A percentile compares a stretch with the other conserved stretches of the same genome.
Evolutionary conservation across 305 asterid species (phyloP).

Genomic region (Ajuga reptans): DNA sequence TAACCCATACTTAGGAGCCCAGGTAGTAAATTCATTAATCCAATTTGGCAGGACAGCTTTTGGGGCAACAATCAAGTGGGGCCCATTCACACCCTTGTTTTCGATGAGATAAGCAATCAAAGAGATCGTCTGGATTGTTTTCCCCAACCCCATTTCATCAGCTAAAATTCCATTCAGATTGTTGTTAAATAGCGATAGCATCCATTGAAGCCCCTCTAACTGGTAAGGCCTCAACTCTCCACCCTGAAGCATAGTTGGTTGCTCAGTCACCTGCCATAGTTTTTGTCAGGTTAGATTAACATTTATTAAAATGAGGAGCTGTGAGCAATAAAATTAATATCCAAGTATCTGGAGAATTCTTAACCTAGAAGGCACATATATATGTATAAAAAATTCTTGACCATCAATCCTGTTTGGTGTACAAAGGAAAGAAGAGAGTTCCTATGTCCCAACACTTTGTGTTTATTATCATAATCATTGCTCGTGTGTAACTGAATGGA

Average conservation of each 20-base stretch:
- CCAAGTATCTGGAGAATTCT: background rate
- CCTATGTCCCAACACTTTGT: background rate
- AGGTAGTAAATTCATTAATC: constrained; percentile 74
- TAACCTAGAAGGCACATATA: background rate
- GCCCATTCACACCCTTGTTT: constrained; percentile 87
- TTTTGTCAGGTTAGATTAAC: constrained; percentile 23
- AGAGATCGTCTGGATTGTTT: constrained; percentile 92
- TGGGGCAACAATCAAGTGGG: constrained; percentile 98
- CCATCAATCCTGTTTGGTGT: background rate
- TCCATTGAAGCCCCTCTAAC: constrained; percentile 98
- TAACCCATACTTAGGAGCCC: constrained; percentile 79
- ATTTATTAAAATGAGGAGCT: constrained; percentile 1
- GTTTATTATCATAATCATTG: background rate
- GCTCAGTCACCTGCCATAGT: constrained; percentile 76
- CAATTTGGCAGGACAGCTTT: constrained; percentile 99
- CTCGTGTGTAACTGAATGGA: background rate
- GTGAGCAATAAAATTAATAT: constrained; percentile 5
- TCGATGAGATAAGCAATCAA: constrained; percentile 91
- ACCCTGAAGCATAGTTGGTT: constrained; percentile 96
- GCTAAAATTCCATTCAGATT: constrained; percentile 95
- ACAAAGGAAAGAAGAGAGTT: background rate
- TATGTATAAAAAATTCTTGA: background rate
- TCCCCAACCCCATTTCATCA: constrained; percentile 98
- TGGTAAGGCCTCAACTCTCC: constrained; percentile 92
- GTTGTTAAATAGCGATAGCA: constrained; percentile 93